These are phyloP conservation scores for Tilletia horrida DNA, from an alignment of 1,284 basidiomycete genomes.

Conservation along the genomic window DNA sequence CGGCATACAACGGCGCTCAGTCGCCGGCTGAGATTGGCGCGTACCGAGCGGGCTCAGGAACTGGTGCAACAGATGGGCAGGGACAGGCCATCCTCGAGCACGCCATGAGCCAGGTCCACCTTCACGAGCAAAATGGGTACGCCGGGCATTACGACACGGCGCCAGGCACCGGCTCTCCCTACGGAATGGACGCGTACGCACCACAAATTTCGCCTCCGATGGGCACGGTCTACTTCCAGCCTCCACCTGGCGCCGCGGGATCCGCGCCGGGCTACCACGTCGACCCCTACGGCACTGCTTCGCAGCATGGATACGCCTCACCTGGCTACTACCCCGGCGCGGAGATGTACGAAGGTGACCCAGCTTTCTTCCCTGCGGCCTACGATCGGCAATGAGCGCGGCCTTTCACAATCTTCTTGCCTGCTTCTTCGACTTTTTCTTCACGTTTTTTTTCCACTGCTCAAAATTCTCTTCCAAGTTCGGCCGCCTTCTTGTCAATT, in stretches of 20 bases:
- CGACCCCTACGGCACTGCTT: neutral
- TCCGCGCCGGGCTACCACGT: neutral
- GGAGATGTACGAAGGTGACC: constrained; percentile 9
- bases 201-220: constrained; percentile 4
- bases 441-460: no score
- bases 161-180: neutral
- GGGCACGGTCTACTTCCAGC: constrained; percentile 14
- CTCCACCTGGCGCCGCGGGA: neutral
- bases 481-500: no score
- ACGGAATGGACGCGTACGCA: constrained; percentile 14
- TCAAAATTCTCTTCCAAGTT: no score
- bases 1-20: no score
- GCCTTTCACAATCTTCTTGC: neutral
- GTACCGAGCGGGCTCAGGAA: neutral
- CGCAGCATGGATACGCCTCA: constrained; percentile 2
- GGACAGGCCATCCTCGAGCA: constrained; percentile 3
- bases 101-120: constrained; percentile 6
- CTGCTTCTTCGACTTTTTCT: no score
- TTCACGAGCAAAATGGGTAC: neutral
- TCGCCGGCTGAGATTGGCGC: no score
- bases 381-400: constrained; percentile 1
- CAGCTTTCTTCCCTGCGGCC: constrained; percentile 5
- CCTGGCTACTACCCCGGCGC: constrained; percentile 5
- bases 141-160: neutral
- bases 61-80: neutral